Evolutionary conservation across 495 filamentous ascomycete species (phyloP).

Genomic region (Talaromyces thailandensis): DNA sequence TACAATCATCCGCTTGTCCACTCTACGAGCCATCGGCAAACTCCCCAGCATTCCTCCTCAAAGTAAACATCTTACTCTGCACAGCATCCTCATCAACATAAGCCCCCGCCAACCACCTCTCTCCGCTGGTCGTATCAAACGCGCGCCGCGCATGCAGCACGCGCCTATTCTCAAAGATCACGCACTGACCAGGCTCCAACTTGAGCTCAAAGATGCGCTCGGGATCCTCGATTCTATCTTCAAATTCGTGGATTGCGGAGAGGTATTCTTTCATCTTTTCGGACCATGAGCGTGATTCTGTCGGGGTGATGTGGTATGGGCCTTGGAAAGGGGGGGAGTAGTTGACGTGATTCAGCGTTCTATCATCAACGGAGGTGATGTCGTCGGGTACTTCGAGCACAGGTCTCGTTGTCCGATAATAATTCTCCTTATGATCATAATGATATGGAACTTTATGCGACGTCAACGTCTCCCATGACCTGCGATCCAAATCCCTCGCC

Average conservation of each 20-base stretch:
- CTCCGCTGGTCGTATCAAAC: conserved; percentile 49
- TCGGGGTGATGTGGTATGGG: conserved; percentile 20
- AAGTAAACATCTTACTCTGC: conserved; percentile 7
- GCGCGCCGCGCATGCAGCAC: conserved; percentile 66
- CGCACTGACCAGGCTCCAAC: conserved; percentile 70
- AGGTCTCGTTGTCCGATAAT: conserved; percentile 45
- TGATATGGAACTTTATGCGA: conserved; percentile 47
- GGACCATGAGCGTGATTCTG: background rate
- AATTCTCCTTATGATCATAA: conserved; percentile 56
- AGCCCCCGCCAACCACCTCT: conserved; percentile 74
- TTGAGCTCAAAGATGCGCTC: conserved; percentile 60
- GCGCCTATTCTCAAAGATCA: conserved; percentile 77
- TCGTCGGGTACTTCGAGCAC: conserved; percentile 38
- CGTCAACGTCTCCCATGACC: conserved; percentile 22
- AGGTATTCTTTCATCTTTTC: conserved; percentile 7
- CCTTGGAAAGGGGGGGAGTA: conserved; percentile 69
- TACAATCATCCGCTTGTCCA: too few species aligned
- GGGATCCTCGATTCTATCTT: conserved; percentile 18
- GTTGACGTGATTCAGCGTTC: conserved; percentile 37
- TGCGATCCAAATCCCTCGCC: conserved; percentile 20
- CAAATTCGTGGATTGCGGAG: conserved; percentile 36
- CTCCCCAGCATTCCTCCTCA: conserved; percentile 26
- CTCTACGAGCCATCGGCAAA: conserved; percentile 2
- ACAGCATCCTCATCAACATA: conserved; percentile 72
- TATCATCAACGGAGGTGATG: background rate